Evolutionary conservation across 2,329 filamentous ascomycete genomes (phyloP), one percentile per base, ranked within the genome.

Genomic region (Aquanectria penicillioides): DNA sequence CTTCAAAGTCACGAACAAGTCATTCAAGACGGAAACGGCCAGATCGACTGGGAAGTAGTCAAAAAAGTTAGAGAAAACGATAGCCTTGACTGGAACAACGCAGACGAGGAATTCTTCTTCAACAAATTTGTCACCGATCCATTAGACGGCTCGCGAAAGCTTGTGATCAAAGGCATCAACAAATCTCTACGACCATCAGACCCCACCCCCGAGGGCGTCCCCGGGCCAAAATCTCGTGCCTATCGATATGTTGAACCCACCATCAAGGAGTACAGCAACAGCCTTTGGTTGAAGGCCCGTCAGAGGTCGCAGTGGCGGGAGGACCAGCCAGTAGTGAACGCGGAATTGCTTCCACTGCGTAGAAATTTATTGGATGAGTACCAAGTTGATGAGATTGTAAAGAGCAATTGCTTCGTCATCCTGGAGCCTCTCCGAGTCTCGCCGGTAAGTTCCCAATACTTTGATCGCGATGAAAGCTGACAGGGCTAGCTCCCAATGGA

Each of bases 241-340:
- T 79, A 80, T 74, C 68, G 72, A 57, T 63, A 73, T 49, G 57
- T 69, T 2, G 77, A 80, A 10, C 76, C 81, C 17, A 89, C 85
- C 52, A 97, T 98, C 63, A 84, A 94, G 62, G 89, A 94, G 66
- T 98, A 95, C 75, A 93, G 89, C 48, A 85, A 91, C 67, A 97
- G 92, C 71, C 79, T 94, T 15, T 94, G 86, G 76, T 80, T 82
- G 5, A 90, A 87, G 18, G 64, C 67, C 77, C 87, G 59, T 80
- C 86, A 52, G 64, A 76, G 15, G 79, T 77, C 31, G 72, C 70
- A 70, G 0, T 90, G 89, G 77, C 80, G 86, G 28, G 80, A 85
- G 31, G 78, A 89, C n/a, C 92, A 98, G 67, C 91, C 93, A 1
- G 95, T 99, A 0, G 77, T 97, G 5, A 83, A 89, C 67, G 93